Base-by-base conservation (phyloP, 306 rosid genomes). In the Glycine soja region DNA sequence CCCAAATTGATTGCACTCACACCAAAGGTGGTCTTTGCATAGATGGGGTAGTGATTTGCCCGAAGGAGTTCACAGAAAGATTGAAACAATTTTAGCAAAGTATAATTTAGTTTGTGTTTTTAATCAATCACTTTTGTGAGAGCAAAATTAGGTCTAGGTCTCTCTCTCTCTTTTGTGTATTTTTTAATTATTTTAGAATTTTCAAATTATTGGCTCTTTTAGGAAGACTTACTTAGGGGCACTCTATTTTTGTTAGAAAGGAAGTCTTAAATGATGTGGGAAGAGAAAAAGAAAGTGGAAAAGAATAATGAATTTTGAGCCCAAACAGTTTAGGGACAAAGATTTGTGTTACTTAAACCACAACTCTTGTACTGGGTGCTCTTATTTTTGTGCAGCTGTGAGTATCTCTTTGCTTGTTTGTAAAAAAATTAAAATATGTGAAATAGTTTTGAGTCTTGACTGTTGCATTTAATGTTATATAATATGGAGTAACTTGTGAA, bases 1-100 rank as follows among this genome's bases (percentile, higher is more conserved):
- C 86, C 85, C 97, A 93, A 80, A 91, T 95, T 64, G 99, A 95
- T 80, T 95, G 99, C 71, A 93, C 97, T 0, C 99, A 95, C 85
- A 87, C 89, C 69, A 95, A 95, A 84, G 99, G 95, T 69, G 97
- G 97, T n/a, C 90, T 95, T 8, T 89, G 89, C 81, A 84, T 95
- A 0, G 99, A 95, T 57, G 90, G 89, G 34, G 92, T 88, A 36
- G 74, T 87, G 34, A 86, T 93, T 64, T 86, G 73, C 53, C 99
- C 98, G 0, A 56, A 7, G 3, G 78, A 85, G 76, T 63, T 76
- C 5, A 18, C 70, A 6, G 71, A 83, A 7, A 81, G 70, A 16
- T 36, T 81, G 13, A 74, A 77, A 30, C 69, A 81, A 30, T n/a
- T 77, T 72, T 83, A 82, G 82, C 13, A 9, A 10, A 58, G 18